These are phyloP conservation scores for Yamadazyma taylorii DNA, from an alignment of 1,139 yeast species.

Conservation along the genomic window DNA sequence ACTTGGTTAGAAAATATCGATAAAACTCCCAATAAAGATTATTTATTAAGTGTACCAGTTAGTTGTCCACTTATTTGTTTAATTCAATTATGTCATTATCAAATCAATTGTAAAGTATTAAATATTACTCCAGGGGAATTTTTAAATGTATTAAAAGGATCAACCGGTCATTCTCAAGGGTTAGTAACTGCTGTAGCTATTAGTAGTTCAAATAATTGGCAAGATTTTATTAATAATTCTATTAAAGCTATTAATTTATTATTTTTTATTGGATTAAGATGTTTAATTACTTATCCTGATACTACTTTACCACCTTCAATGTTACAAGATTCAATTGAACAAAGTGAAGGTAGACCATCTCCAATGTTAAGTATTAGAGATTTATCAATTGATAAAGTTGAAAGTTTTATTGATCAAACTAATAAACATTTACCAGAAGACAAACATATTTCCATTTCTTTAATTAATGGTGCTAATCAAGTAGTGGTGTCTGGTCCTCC, in stretches of 20 bases:
- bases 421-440: constrained; percentile 91
- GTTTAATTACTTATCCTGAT: constrained; percentile 87
- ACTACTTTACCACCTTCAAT: constrained; percentile 94
- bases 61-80: constrained; percentile 95
- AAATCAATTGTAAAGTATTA: constrained; percentile 79
- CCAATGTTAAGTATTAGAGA: constrained; percentile 97
- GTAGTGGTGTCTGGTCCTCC: constrained; percentile 98
- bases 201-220: constrained; percentile 86
- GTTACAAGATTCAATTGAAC: constrained; percentile 87
- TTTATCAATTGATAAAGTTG: constrained; percentile 76
- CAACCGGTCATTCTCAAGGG: constrained; percentile 99
- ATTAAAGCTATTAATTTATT: constrained; percentile 79
- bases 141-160: constrained; percentile 68
- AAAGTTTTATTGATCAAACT: constrained; percentile 76
- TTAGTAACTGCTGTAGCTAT: constrained; percentile 90
- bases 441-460: constrained; percentile 86
- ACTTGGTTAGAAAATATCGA: constrained; percentile 85
- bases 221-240: constrained; percentile 68
- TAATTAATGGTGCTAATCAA: constrained; percentile 93
- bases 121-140: constrained; percentile 91
- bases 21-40: constrained; percentile 86
- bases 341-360: constrained; percentile 95
- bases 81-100: constrained; percentile 91
- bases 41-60: constrained; percentile 86
- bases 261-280: constrained; percentile 92